Conservation (phyloP, 768 basidiomycete species). For the Pisolithus tinctorius region DNA sequence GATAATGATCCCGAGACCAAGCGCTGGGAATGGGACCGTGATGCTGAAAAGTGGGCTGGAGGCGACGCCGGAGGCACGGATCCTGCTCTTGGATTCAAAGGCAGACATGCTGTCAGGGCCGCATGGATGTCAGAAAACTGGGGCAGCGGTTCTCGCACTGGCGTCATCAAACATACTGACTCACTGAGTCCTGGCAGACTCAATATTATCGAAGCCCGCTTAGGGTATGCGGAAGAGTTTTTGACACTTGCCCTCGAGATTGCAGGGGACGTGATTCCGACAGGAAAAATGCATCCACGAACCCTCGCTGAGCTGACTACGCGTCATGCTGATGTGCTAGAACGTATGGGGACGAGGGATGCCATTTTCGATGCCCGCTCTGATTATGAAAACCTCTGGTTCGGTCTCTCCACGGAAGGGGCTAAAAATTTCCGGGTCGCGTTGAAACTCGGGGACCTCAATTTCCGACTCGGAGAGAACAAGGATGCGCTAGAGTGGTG, state of each 20-base stretch:
- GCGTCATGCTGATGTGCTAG: constrained; percentile 50
- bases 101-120: constrained; percentile 53
- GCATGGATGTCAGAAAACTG: constrained; percentile 72
- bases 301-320: constrained; percentile 50
- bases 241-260: constrained; percentile 43
- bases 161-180: constrained; percentile 32
- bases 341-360: constrained; percentile 49
- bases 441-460: constrained; percentile 62
- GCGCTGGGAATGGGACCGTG: constrained; percentile 64
- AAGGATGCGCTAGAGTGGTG: constrained; percentile 63
- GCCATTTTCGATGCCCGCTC: constrained; percentile 48
- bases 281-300: constrained; percentile 38
- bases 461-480: constrained; percentile 44
- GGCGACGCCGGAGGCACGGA: constrained; percentile 63
- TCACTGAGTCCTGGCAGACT: constrained; percentile 29
- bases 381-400: constrained; percentile 56
- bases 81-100: constrained; percentile 54
- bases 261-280: constrained; percentile 33
- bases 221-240: constrained; percentile 49
- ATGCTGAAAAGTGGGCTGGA: constrained; percentile 57
- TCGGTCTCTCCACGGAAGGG: constrained; percentile 32
- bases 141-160: constrained; percentile 40
- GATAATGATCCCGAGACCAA: constrained; percentile 47
- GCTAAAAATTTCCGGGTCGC: constrained; percentile 49
- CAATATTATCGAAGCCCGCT: constrained; percentile 46